These are phyloP conservation scores for Akanthomyces uredinophilus DNA, from an alignment of 2,329 filamentous ascomycete species.

Conservation along the genomic window DNA sequence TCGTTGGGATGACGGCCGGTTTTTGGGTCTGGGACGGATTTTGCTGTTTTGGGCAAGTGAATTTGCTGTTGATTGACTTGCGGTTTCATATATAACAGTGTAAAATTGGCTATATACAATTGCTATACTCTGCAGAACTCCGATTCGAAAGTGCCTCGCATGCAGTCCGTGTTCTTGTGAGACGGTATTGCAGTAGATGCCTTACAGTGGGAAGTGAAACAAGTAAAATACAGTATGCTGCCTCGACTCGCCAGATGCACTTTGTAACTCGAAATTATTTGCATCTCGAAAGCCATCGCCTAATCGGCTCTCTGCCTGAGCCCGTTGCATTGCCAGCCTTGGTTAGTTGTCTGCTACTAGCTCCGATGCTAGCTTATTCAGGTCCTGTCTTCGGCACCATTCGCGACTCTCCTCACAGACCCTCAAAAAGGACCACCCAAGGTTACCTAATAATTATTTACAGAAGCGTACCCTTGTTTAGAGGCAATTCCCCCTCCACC, in stretches of 20 bases:
- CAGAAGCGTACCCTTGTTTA: neutral
- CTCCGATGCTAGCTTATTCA: neutral
- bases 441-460: conserved; percentile 12
- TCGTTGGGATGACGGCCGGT: neutral
- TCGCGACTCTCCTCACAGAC: neutral
- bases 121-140: neutral
- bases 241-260: neutral
- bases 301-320: neutral
- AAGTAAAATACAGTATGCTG: neutral
- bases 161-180: neutral
- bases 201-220: neutral
- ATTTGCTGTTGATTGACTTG: conserved; percentile 3
- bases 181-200: neutral
- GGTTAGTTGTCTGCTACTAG: neutral
- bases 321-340: neutral
- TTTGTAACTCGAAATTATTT: neutral
- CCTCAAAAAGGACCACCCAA: neutral
- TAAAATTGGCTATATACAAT: neutral
- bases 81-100: neutral
- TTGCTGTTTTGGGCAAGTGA: neutral
- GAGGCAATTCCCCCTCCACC: neutral
- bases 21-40: neutral
- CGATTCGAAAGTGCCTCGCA: too few species aligned
- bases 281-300: neutral
- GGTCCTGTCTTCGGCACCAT: neutral